A percentile compares a stretch with the other conserved stretches of the same genome.
Evolutionary conservation across 208 protist genomes (phyloP).

Genomic region (Leptomonas seymouri): DNA sequence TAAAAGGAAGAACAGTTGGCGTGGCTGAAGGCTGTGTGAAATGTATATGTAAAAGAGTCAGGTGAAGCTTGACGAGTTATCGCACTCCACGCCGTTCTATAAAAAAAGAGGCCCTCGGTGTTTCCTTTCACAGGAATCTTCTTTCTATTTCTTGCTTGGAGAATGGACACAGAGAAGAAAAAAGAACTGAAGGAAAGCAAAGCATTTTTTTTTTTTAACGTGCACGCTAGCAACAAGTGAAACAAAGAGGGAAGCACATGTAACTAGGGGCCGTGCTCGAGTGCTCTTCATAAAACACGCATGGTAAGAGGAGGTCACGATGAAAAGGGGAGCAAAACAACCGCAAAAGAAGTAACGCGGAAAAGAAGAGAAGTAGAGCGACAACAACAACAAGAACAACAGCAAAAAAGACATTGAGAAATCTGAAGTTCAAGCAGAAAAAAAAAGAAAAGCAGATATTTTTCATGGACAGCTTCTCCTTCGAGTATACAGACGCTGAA

Average conservation of each 20-base stretch:
- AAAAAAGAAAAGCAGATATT: neutral
- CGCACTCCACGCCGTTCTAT: conserved; percentile 1
- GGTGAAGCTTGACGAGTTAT: conserved; percentile 23
- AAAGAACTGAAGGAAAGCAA: conserved; percentile 11
- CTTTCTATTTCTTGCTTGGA: too few relatives aligned
- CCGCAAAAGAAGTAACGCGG: too few relatives aligned
- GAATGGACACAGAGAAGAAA: conserved; percentile 4
- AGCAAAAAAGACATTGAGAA: too few relatives aligned
- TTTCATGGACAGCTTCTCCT: too few relatives aligned
- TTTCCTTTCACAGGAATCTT: too few relatives aligned
- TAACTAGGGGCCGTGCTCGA: neutral
- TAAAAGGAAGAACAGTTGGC: conserved; percentile 1
- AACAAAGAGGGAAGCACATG: neutral
- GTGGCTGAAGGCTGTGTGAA: neutral
- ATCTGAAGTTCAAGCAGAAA: too few relatives aligned
- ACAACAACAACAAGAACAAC: too few relatives aligned
- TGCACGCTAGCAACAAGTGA: neutral
- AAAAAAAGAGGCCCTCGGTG: too few relatives aligned
- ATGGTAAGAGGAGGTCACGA: neutral
- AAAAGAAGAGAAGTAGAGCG: too few relatives aligned
- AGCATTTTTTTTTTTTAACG: conserved; percentile 19
- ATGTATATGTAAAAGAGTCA: conserved; percentile 8
- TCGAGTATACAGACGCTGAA: too few relatives aligned
- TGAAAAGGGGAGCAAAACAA: too few relatives aligned
- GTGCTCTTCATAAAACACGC: neutral